phyloP scores from a whole-genome alignment of 768 basidiomycete genomes.

The Fomitopsis serialis region DNA sequence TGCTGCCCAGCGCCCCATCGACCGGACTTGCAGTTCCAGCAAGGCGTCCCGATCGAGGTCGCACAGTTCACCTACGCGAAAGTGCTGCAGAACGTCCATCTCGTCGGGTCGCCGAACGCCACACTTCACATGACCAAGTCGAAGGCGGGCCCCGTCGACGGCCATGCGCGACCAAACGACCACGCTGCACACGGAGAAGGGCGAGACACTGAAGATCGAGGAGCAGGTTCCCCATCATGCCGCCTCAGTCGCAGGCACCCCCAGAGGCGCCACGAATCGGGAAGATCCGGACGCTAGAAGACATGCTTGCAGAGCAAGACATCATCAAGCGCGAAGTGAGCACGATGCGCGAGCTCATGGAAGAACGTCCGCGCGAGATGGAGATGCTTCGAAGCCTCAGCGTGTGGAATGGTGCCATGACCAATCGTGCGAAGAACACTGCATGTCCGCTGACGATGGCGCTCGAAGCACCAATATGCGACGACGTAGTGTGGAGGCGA shows the following conservation, averaged over 20 bases:
- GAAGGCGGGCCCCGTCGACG: conserved; percentile 94
- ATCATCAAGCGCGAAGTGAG: conserved; percentile 73
- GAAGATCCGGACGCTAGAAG: conserved; percentile 79
- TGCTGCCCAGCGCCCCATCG: neutral
- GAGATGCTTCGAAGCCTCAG: conserved; percentile 28
- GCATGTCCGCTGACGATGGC: conserved; percentile 42
- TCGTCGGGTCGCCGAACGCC: conserved; percentile 62
- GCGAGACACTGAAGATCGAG: too few species aligned
- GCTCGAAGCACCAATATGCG: conserved; percentile 63
- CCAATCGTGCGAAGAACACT: conserved; percentile 19
- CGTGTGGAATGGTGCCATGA: conserved; percentile 16
- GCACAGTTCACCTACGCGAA: conserved; percentile 94
- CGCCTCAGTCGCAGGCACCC: too few species aligned
- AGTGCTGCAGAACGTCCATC: conserved; percentile 68
- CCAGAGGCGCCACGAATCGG: too few species aligned
- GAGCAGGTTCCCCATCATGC: too few species aligned
- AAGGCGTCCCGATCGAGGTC: conserved; percentile 95
- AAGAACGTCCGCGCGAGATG: conserved; percentile 52
- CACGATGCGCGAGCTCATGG: conserved; percentile 66
- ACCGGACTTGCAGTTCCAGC: conserved; percentile 50
- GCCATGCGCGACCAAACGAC: too few species aligned
- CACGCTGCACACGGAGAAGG: too few species aligned
- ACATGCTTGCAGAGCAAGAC: conserved; percentile 80
- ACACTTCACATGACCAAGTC: conserved; percentile 87
- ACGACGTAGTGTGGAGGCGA: conserved; percentile 42